phyloP scores from a whole-genome alignment of 768 basidiomycete species.

The Sporobolomyces phaffii region DNA sequence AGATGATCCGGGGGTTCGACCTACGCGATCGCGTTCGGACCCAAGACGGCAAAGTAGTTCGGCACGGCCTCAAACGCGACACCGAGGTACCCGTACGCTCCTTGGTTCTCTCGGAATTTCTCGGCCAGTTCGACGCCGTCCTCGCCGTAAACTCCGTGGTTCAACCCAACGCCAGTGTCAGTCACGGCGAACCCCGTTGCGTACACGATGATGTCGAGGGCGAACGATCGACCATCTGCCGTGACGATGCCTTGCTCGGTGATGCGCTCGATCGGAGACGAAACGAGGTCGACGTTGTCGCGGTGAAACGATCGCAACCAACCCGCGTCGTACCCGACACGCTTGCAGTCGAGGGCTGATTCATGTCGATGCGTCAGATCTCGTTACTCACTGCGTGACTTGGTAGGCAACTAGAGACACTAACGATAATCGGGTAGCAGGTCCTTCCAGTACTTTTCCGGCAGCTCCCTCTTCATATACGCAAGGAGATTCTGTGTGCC shows the following conservation, averaged over 20 bases:
- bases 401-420: neutral
- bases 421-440: conserved; percentile 53
- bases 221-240: conserved; percentile 4
- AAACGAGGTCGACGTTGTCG: conserved; percentile 53
- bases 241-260: conserved; percentile 22
- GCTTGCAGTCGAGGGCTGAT: conserved; percentile 43
- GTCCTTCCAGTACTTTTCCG: conserved; percentile 51
- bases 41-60: conserved; percentile 29
- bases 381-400: neutral
- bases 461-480: conserved; percentile 47
- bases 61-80: conserved; percentile 15
- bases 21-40: conserved; percentile 24
- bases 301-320: conserved; percentile 55
- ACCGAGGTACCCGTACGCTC: conserved; percentile 23
- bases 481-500: no score
- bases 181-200: conserved; percentile 33
- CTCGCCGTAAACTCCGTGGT: conserved; percentile 26
- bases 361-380: neutral
- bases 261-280: conserved; percentile 19
- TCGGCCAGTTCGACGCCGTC: conserved; percentile 27
- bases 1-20: neutral
- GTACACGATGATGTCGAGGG: conserved; percentile 25
- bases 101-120: conserved; percentile 12
- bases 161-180: conserved; percentile 28
- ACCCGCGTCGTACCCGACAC: conserved; percentile 59